These are phyloP conservation scores for Paspalum vaginatum DNA, from an alignment of 176 grass and related monocot species.

Conservation along the genomic window DNA sequence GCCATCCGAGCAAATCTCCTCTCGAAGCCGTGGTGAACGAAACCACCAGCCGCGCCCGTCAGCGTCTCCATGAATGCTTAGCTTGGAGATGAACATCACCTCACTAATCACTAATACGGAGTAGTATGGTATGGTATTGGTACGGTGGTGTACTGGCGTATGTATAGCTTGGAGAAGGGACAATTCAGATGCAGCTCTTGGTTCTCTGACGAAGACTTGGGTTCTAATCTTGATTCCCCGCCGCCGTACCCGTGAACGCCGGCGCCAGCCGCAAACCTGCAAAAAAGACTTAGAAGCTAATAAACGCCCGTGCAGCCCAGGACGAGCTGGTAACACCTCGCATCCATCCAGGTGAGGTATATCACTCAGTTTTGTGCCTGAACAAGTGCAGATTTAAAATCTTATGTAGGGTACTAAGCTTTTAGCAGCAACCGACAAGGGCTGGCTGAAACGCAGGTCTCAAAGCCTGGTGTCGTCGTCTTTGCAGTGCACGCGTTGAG, in stretches of 20 bases:
- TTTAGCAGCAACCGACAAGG: background rate
- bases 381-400: background rate
- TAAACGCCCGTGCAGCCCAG: conserved; percentile 33
- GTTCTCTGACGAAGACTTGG: background rate
- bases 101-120: background rate
- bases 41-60: background rate
- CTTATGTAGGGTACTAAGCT: no score
- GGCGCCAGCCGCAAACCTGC: background rate
- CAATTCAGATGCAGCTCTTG: background rate
- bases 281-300: conserved; percentile 49
- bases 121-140: no score
- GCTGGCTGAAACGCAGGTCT: background rate
- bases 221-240: conserved; percentile 2
- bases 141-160: background rate
- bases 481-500: background rate
- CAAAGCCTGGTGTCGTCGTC: background rate
- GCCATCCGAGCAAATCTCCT: background rate
- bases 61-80: background rate
- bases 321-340: conserved; percentile 39
- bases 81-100: background rate
- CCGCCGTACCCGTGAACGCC: conserved; percentile 1
- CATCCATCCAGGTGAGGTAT: conserved; percentile 31
- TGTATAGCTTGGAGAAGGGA: background rate
- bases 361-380: background rate
- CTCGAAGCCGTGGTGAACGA: background rate